Percentiles rank a stretch among this genome's conserved stretches.
These are phyloP conservation scores for Zygosaccharomyces pseudobailii DNA, from an alignment of 1,139 yeast genomes.

Conservation along the genomic window DNA sequence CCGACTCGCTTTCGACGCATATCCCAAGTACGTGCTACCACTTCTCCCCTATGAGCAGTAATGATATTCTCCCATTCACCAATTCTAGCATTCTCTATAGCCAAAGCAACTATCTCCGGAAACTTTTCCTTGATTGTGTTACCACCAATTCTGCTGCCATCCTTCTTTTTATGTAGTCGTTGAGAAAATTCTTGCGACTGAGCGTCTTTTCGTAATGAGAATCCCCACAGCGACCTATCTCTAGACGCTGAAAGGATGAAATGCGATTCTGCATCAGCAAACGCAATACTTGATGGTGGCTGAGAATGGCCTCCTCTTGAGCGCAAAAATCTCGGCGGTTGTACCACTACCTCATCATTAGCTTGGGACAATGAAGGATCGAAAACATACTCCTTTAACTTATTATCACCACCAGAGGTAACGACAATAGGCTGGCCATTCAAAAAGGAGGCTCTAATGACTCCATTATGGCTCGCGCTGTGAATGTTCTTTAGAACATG, in stretches of 20 bases:
- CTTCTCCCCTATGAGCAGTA: slow-evolving; percentile 85
- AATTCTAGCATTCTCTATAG: slow-evolving; percentile 71
- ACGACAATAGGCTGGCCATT: slow-evolving; percentile 90
- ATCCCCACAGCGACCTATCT: slow-evolving; percentile 84
- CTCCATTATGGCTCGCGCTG: slow-evolving; percentile 70
- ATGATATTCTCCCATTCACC: slow-evolving; percentile 94
- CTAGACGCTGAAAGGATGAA: slow-evolving; percentile 81
- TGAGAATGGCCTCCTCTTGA: slow-evolving; percentile 96
- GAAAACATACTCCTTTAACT: slow-evolving; percentile 83
- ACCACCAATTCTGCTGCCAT: slow-evolving; percentile 60
- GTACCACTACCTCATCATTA: slow-evolving; percentile 51
- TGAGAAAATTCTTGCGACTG: slow-evolving; percentile 94
- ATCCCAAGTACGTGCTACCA: slow-evolving; percentile 89
- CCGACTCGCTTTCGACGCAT: slow-evolving; percentile 81
- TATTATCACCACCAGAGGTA: slow-evolving; percentile 92
- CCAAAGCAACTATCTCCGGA: slow-evolving; percentile 69
- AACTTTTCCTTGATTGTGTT: slow-evolving; percentile 49
- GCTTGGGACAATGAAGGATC: slow-evolving; percentile 79
- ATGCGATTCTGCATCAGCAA: slow-evolving; percentile 80
- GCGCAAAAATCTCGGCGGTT: slow-evolving; percentile 89
- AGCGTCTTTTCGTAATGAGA: slow-evolving; percentile 90
- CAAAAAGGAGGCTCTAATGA: slow-evolving; percentile 68
- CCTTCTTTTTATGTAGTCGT: slow-evolving; percentile 50
- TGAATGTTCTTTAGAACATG: slow-evolving; percentile 75
- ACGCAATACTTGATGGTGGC: slow-evolving; percentile 74